Evolutionary conservation across 176 grass and related monocot species (phyloP).

Genomic region (Dactylis glomerata): DNA sequence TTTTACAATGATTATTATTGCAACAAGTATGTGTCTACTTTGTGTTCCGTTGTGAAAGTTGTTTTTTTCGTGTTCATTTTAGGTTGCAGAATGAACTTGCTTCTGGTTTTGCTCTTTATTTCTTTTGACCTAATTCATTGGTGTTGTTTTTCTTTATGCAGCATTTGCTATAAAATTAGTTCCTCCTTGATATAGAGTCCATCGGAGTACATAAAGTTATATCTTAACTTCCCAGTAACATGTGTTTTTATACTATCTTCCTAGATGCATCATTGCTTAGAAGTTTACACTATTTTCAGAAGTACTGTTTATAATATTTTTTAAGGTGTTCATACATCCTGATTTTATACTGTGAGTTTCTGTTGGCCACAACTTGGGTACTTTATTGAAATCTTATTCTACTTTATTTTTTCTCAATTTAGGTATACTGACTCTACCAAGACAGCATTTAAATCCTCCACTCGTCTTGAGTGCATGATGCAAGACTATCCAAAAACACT

Average conservation of each 20-base stretch:
- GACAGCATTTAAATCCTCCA: slow-evolving; percentile 87
- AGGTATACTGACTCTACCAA: slow-evolving; percentile 91
- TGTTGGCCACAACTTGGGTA: neutral
- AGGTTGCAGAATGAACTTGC: neutral
- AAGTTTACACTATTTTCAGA: neutral
- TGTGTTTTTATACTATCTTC: neutral
- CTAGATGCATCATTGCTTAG: neutral
- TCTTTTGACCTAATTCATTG: slow-evolving; percentile 3
- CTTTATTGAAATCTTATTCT: neutral
- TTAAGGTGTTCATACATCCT: neutral
- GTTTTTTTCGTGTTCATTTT: neutral
- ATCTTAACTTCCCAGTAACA: neutral
- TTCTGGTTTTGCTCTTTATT: neutral
- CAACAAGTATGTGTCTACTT: neutral
- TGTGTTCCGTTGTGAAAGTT: neutral
- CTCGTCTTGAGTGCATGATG: slow-evolving; percentile 99
- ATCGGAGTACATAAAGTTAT: neutral
- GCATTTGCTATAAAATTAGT: neutral
- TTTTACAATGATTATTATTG: neutral
- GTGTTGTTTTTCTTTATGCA: neutral
- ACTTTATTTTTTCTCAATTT: slow-evolving; percentile 26
- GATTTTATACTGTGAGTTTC: neutral
- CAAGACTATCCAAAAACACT: slow-evolving; percentile 98
- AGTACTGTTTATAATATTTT: neutral
- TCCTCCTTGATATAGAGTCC: neutral